Conservation (phyloP, 2,329 filamentous ascomycete genomes). For the Didymella pomorum region DNA sequence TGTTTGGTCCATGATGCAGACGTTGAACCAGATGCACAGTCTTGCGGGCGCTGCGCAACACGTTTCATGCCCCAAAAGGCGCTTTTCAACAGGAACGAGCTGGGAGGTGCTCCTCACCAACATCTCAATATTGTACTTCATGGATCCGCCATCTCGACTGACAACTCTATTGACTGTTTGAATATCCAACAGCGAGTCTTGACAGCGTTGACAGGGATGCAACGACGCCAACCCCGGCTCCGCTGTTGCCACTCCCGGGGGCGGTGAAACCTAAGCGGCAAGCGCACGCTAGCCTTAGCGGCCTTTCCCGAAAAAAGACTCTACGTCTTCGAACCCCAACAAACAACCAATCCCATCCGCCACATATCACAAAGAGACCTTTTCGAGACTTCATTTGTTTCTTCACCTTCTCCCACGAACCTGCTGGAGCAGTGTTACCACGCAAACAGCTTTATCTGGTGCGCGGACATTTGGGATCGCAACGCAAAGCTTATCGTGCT, state of each 20-base stretch:
- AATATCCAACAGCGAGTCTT: background rate
- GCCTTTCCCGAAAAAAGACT: slow-evolving; percentile 22
- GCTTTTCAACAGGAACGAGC: background rate
- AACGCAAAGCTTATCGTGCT: slow-evolving; percentile 23
- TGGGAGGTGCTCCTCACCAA: background rate
- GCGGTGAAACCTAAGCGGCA: slow-evolving; percentile 8
- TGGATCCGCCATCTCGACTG: background rate
- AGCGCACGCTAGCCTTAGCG: slow-evolving; percentile 7
- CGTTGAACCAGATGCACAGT: too few relatives aligned
- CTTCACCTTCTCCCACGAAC: background rate
- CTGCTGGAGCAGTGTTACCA: slow-evolving; percentile 10
- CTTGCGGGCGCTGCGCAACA: background rate
- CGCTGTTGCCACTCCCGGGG: slow-evolving; percentile 5
- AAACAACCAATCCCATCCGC: slow-evolving; percentile 12
- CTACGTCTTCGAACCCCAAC: slow-evolving; percentile 17
- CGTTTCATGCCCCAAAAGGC: background rate
- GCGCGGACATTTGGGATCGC: slow-evolving; percentile 10
- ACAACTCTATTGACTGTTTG: background rate
- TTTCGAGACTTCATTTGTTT: slow-evolving; percentile 8
- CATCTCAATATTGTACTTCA: background rate
- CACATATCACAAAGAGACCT: slow-evolving; percentile 9
- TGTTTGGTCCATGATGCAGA: background rate
- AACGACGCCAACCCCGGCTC: background rate
- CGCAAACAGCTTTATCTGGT: slow-evolving; percentile 8
- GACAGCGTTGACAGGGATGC: background rate